Conservation (phyloP, 2,329 filamentous ascomycete genomes). For the Colletotrichum cereale region DNA sequence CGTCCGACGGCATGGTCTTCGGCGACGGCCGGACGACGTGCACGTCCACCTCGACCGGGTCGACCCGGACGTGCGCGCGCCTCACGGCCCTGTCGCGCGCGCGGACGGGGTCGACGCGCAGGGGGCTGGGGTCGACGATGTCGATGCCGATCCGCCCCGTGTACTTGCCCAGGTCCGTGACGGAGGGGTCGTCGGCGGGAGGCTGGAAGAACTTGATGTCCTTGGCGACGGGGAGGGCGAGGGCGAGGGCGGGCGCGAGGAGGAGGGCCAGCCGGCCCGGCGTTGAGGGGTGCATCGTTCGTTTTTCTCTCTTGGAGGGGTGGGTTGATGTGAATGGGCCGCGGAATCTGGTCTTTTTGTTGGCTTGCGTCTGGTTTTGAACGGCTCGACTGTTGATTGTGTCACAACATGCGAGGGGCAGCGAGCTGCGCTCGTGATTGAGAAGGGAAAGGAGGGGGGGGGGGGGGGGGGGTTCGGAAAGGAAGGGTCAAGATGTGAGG, state of each 20-base stretch:
- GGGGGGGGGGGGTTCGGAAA: too few species aligned
- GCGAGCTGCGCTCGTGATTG: not conserved
- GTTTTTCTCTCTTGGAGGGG: too few species aligned
- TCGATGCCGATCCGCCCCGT: slow-evolving; percentile 36
- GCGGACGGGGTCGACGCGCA: slow-evolving; percentile 34
- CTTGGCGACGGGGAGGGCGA: slow-evolving; percentile 21
- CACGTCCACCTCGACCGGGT: slow-evolving; percentile 18
- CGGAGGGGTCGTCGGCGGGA: not conserved
- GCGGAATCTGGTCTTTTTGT: not conserved
- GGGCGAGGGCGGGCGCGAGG: not conserved
- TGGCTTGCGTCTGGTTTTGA: not conserved
- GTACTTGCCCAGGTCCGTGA: not conserved
- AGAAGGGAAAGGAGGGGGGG: not conserved
- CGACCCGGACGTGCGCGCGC: slow-evolving; percentile 14
- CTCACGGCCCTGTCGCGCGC: not conserved
- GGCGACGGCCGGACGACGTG: slow-evolving; percentile 7
- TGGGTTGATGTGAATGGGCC: too few species aligned
- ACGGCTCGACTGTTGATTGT: too few species aligned
- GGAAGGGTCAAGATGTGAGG: not conserved
- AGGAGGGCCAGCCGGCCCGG: not conserved
- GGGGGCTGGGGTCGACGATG: slow-evolving; percentile 23
- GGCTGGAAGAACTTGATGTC: slow-evolving; percentile 12
- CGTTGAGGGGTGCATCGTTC: slow-evolving; percentile 1
- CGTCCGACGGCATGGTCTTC: not conserved
- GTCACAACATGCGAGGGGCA: not conserved